Percentiles rank a stretch among this genome's conserved stretches.
Evolutionary conservation across 495 filamentous ascomycete genomes (phyloP).

Genomic region (Daldinia childiae): DNA sequence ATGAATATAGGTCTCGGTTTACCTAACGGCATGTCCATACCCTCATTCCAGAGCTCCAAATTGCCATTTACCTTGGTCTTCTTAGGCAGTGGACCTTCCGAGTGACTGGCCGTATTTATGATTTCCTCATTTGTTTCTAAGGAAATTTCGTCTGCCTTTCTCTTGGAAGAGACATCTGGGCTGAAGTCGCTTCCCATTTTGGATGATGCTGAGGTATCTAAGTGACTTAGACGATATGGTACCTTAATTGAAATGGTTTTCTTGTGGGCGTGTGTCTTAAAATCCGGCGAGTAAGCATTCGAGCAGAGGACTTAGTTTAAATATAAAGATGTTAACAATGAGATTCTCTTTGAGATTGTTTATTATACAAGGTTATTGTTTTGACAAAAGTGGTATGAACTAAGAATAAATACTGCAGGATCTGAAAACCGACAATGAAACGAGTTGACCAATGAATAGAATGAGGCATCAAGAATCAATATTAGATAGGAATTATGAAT

Average conservation of each 20-base stretch:
- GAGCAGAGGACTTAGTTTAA: background rate
- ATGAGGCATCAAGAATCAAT: no score
- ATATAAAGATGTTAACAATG: no score
- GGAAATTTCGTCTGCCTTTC: background rate
- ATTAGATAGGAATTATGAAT: no score
- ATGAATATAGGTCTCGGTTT: constrained; percentile 16
- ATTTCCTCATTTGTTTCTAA: background rate
- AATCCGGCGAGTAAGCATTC: background rate
- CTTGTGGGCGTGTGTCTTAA: background rate
- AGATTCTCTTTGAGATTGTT: background rate
- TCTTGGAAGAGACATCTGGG: background rate
- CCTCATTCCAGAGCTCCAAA: constrained; percentile 12
- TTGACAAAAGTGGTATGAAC: background rate
- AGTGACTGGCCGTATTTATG: background rate
- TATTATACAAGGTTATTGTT: background rate
- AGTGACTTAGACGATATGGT: background rate
- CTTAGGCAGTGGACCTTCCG: background rate
- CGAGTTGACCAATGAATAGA: no score
- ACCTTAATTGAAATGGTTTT: background rate
- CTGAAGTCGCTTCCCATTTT: background rate
- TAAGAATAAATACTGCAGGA: background rate
- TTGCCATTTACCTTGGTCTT: background rate
- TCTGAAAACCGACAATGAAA: no score
- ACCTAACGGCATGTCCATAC: constrained; percentile 32
- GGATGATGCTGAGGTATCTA: background rate